phyloP scores from a whole-genome alignment of 305 asterid genomes.

The Ajuga reptans region DNA sequence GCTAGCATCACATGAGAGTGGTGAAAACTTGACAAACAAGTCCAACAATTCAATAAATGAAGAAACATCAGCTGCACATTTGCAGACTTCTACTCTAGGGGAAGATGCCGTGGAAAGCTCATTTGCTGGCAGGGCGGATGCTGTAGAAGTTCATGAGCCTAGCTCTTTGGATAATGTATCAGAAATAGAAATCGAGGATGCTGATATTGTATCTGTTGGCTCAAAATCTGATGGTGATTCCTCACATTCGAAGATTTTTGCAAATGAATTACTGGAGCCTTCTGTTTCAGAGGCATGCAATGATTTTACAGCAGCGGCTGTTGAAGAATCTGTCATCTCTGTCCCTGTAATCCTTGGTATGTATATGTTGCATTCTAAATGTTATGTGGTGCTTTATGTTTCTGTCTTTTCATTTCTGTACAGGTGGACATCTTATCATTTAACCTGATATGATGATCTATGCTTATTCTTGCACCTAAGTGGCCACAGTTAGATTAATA shows the following conservation, averaged over 20 bases:
- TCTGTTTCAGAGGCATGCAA: constrained; percentile 30
- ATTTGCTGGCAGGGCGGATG: constrained; percentile 35
- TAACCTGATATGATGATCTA: background rate
- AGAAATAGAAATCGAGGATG: constrained; percentile 52
- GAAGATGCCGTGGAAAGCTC: constrained; percentile 35
- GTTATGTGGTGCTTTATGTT: constrained; percentile 1
- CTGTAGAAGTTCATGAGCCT: constrained; percentile 36
- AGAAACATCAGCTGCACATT: constrained; percentile 32
- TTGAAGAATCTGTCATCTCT: constrained; percentile 36
- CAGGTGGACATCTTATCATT: constrained; percentile 2
- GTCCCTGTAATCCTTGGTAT: constrained; percentile 43
- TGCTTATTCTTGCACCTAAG: background rate
- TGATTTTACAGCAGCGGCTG: constrained; percentile 23
- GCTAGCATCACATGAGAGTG: constrained; percentile 32
- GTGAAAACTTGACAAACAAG: constrained; percentile 28
- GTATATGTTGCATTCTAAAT: constrained; percentile 25
- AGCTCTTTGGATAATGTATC: constrained; percentile 49
- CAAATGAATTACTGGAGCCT: constrained; percentile 41
- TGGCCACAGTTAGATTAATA: background rate
- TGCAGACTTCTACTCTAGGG: constrained; percentile 33
- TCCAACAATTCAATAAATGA: constrained; percentile 21
- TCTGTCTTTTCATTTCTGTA: background rate
- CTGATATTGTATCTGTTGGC: constrained; percentile 42
- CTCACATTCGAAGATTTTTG: constrained; percentile 43
- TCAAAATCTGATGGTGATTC: constrained; percentile 56